phyloP scores from a whole-genome alignment of 805 yeast genomes.

The Wickerhamiella dianesei region DNA sequence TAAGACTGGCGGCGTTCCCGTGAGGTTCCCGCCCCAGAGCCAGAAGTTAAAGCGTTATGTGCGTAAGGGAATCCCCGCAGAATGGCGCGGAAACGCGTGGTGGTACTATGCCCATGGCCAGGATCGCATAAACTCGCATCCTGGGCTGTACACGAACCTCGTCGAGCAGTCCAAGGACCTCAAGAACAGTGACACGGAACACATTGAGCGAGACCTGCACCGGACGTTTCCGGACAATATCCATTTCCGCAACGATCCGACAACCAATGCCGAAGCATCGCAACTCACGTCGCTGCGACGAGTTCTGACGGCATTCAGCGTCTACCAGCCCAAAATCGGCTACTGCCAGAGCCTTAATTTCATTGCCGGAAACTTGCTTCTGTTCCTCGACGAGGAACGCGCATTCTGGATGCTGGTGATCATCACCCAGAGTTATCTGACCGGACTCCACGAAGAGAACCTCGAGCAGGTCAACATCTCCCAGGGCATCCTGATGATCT shows the following conservation, averaged over 20 bases:
- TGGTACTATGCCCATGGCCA: conserved; percentile 83
- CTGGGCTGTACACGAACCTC: conserved; percentile 60
- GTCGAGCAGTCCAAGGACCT: conserved; percentile 42
- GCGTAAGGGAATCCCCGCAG: conserved; percentile 89
- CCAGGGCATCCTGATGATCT: conserved; percentile 85
- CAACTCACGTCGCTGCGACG: conserved; percentile 48
- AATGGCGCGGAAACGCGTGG: conserved; percentile 97
- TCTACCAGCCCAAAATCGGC: conserved; percentile 79
- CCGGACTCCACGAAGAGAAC: conserved; percentile 81
- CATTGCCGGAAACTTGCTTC: conserved; percentile 69
- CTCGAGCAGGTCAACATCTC: conserved; percentile 90
- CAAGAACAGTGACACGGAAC: conserved; percentile 68
- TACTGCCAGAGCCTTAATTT: conserved; percentile 94
- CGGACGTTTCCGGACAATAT: conserved; percentile 92
- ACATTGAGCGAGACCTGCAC: conserved; percentile 84
- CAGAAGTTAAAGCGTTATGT: conserved; percentile 51
- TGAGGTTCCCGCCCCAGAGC: conserved; percentile 24
- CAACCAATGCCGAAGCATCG: conserved; percentile 30
- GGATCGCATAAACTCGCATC: conserved; percentile 52
- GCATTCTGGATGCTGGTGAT: conserved; percentile 95
- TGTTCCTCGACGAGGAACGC: conserved; percentile 79
- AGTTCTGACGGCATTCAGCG: conserved; percentile 71
- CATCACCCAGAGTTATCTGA: conserved; percentile 69
- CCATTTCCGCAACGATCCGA: conserved; percentile 44
- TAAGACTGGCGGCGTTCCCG: conserved; percentile 28